phyloP scores from a whole-genome alignment of 768 basidiomycete species.

The Suillus sp. region DNA sequence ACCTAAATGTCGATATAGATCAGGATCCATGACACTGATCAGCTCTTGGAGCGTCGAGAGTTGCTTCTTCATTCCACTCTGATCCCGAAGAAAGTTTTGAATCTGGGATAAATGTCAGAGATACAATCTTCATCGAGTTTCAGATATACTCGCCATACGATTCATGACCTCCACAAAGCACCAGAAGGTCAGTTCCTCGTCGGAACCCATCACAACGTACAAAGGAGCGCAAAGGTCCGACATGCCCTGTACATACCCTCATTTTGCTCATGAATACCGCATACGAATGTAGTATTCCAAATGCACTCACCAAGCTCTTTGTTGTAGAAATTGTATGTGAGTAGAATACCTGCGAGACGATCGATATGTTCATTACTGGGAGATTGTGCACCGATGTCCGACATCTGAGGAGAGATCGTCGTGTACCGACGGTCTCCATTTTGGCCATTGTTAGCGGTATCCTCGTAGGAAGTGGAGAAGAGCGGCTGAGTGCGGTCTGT shows the following conservation, averaged over 20 bases:
- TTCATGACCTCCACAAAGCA: constrained; percentile 95
- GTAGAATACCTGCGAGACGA: constrained; percentile 78
- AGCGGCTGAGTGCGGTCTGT: constrained; percentile 94
- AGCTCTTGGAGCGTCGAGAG: constrained; percentile 86
- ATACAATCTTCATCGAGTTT: constrained; percentile 3
- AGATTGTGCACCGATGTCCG: constrained; percentile 83
- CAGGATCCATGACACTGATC: constrained; percentile 93
- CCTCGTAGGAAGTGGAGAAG: constrained; percentile 57
- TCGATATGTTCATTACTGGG: constrained; percentile 92
- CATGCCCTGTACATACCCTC: constrained; percentile 99
- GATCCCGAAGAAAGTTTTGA: constrained; percentile 93
- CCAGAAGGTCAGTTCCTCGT: constrained; percentile 94
- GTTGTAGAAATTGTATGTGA: constrained; percentile 92
- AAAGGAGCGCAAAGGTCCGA: constrained; percentile 93
- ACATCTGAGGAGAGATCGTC: constrained; percentile 72
- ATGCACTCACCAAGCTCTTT: constrained; percentile 73
- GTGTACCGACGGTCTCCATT: constrained; percentile 53
- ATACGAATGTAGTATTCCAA: not conserved
- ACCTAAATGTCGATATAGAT: constrained; percentile 91
- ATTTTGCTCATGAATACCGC: constrained; percentile 18
- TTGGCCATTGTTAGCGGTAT: constrained; percentile 48
- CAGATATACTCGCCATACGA: constrained; percentile 70
- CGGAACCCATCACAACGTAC: constrained; percentile 87
- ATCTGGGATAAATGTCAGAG: constrained; percentile 52
- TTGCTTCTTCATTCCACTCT: constrained; percentile 97